These are phyloP conservation scores for Rutstroemia sydowiana DNA, from an alignment of 2,329 filamentous ascomycete genomes.

Conservation along the genomic window DNA sequence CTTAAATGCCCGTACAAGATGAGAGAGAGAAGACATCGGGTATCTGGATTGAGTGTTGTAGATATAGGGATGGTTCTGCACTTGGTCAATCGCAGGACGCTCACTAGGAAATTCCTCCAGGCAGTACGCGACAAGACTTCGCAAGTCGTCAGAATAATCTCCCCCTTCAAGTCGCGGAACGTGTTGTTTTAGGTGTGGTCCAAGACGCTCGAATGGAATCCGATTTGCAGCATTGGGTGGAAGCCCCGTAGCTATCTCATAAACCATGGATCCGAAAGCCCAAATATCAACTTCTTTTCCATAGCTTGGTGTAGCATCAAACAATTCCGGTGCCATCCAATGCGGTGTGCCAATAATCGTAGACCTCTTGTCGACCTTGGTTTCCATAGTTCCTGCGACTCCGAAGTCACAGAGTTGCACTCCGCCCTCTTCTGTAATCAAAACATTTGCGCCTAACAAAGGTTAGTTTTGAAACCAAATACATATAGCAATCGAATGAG, in stretches of 20 bases:
- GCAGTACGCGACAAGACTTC: constrained; percentile 65
- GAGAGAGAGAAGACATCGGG: constrained; percentile 55
- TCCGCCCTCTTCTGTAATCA: constrained; percentile 67
- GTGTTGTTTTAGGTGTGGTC: constrained; percentile 50
- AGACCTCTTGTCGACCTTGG: constrained; percentile 66
- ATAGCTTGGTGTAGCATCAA: constrained; percentile 56
- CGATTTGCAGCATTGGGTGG: constrained; percentile 61
- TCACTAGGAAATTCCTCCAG: constrained; percentile 60
- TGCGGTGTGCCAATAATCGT: constrained; percentile 78
- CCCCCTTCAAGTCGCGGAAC: constrained; percentile 64
- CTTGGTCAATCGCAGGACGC: constrained; percentile 61
- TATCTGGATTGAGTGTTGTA: constrained; percentile 53
- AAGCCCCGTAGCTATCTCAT: constrained; percentile 71
- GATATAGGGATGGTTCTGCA: constrained; percentile 65
- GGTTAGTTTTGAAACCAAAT: not conserved
- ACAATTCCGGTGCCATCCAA: constrained; percentile 81
- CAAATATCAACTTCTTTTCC: constrained; percentile 74
- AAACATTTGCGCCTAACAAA: constrained; percentile 55
- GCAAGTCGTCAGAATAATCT: constrained; percentile 61
- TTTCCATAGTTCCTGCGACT: constrained; percentile 71
- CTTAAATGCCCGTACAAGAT: constrained; percentile 65
- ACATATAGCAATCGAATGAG: not conserved
- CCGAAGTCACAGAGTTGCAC: constrained; percentile 83
- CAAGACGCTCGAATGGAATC: constrained; percentile 39
- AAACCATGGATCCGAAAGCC: constrained; percentile 76